Conservation (phyloP, 805 yeast genomes). For the Scheffersomyces stipitis region DNA sequence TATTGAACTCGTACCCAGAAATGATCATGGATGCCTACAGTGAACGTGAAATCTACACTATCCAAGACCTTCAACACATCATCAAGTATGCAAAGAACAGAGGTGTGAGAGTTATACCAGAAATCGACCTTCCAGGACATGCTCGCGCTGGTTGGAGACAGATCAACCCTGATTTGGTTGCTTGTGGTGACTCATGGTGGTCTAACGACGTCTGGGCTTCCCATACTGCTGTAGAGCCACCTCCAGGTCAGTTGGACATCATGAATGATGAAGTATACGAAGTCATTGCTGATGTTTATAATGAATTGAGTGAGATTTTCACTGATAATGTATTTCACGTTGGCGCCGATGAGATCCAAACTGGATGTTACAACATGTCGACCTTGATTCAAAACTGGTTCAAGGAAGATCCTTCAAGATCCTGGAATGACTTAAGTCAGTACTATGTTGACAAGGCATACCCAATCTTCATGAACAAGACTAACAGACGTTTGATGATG, state of each 20-base stretch:
- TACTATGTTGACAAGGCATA: slow-evolving; percentile 34
- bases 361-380: slow-evolving; percentile 34
- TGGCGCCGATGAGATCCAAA: slow-evolving; percentile 39
- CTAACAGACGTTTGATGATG: slow-evolving; percentile 30
- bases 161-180: slow-evolving; percentile 28
- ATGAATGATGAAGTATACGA: slow-evolving; percentile 30
- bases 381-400: slow-evolving; percentile 25
- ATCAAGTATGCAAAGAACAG: slow-evolving; percentile 30
- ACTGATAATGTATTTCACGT: slow-evolving; percentile 40
- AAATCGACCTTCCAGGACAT: slow-evolving; percentile 44
- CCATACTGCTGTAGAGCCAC: slow-evolving; percentile 35
- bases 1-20: slow-evolving; percentile 29
- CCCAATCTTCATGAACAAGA: slow-evolving; percentile 28
- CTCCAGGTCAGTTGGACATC: slow-evolving; percentile 42
- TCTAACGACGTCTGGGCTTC: slow-evolving; percentile 18
- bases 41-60: slow-evolving; percentile 25
- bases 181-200: slow-evolving; percentile 32
- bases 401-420: slow-evolving; percentile 19
- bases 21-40: slow-evolving; percentile 42
- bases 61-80: slow-evolving; percentile 23
- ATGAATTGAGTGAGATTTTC: slow-evolving; percentile 32
- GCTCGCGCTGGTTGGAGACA: slow-evolving; percentile 39
- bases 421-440: slow-evolving; percentile 29
- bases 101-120: slow-evolving; percentile 44
- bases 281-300: slow-evolving; percentile 30